A percentile compares a stretch with the other conserved stretches of the same genome.
These are phyloP conservation scores for Metschnikowia koreensis DNA, from an alignment of 805 yeast genomes.

Conservation along the genomic window DNA sequence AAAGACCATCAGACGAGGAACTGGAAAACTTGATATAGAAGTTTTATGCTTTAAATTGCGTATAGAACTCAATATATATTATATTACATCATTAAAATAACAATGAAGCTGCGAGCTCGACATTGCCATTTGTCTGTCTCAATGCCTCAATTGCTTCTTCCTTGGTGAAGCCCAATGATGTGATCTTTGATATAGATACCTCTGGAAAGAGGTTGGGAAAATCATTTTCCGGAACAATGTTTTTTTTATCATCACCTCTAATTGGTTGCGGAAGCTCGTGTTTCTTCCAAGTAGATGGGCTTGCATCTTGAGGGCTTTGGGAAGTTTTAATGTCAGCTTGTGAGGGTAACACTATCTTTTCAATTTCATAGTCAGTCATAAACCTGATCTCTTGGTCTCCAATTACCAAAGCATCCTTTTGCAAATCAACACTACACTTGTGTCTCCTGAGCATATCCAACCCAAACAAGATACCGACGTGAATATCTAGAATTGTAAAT, in stretches of 20 bases:
- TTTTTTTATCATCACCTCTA: not conserved
- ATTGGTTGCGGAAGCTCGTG: not conserved
- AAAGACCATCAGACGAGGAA: conserved; percentile 57
- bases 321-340: conserved; percentile 1
- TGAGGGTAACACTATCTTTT: conserved; percentile 19
- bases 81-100: conserved; percentile 45
- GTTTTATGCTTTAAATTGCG: not conserved
- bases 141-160: conserved; percentile 65
- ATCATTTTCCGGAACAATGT: not conserved
- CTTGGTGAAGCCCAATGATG: conserved; percentile 69
- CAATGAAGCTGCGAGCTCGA: conserved; percentile 82
- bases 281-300: not conserved
- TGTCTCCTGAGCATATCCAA: conserved; percentile 88
- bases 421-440: conserved; percentile 77
- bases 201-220: not conserved
- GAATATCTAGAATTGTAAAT: conserved; percentile 54
- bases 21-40: conserved; percentile 8
- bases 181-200: conserved; percentile 14
- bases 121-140: conserved; percentile 66
- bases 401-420: conserved; percentile 59
- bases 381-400: conserved; percentile 75
- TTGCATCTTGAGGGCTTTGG: not conserved
- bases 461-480: conserved; percentile 77
- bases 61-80: not conserved
- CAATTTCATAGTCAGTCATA: conserved; percentile 71